phyloP scores from a whole-genome alignment of 495 filamentous ascomycete genomes.

The Opeltia flavorubescens region DNA sequence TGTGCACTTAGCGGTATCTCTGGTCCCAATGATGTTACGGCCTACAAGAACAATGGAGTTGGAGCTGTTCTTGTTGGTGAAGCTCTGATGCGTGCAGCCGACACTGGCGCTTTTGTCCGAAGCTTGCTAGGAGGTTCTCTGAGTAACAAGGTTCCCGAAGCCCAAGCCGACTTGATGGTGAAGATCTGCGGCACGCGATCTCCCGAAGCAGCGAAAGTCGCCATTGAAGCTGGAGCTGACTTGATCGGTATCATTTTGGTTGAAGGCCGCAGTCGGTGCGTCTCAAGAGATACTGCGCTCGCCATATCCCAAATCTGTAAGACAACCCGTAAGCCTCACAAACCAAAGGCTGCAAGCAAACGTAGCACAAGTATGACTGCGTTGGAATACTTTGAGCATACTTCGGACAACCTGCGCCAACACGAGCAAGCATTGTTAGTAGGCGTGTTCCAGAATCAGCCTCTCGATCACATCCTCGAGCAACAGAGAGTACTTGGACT shows the following conservation, averaged over 20 bases:
- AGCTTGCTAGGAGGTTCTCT: conserved; percentile 53
- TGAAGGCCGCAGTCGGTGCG: conserved; percentile 60
- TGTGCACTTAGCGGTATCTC: conserved; percentile 92
- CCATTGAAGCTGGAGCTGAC: conserved; percentile 81
- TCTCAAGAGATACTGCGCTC: conserved; percentile 60
- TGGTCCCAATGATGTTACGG: conserved; percentile 75
- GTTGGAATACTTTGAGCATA: conserved; percentile 49
- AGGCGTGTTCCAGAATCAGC: conserved; percentile 88
- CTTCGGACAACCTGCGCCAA: conserved; percentile 33
- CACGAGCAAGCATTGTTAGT: conserved; percentile 63
- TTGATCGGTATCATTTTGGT: conserved; percentile 87
- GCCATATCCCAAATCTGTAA: conserved; percentile 71
- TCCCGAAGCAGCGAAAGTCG: conserved; percentile 62
- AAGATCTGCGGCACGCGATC: conserved; percentile 95
- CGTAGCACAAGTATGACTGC: conserved; percentile 20
- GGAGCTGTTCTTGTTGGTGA: conserved; percentile 91
- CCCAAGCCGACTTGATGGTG: conserved; percentile 39
- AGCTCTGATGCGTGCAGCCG: conserved; percentile 77
- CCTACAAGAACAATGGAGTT: conserved; percentile 77
- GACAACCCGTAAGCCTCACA: conserved; percentile 32
- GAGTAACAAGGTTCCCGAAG: background rate
- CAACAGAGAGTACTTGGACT: conserved; percentile 62
- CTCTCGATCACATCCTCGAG: conserved; percentile 62
- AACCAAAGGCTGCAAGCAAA: background rate
- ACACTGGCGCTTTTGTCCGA: conserved; percentile 68